These are phyloP conservation scores for Chalciporus piperatus DNA, from an alignment of 768 basidiomycete species.

Conservation along the genomic window DNA sequence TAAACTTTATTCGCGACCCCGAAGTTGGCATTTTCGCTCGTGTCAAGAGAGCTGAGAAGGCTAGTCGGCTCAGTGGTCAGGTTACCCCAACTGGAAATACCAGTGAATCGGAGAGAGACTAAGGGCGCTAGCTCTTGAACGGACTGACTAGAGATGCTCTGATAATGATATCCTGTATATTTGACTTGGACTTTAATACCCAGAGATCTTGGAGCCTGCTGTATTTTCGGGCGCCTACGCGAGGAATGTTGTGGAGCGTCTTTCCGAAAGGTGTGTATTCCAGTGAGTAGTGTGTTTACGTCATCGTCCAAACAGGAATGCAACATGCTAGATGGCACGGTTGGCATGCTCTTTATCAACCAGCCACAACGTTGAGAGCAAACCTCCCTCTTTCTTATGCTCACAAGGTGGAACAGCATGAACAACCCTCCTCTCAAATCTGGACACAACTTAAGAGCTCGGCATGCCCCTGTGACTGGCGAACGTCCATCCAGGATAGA, in stretches of 20 bases:
- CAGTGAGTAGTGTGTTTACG: background rate
- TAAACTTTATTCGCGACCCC: constrained; percentile 89
- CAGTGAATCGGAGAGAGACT: constrained; percentile 15
- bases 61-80: constrained; percentile 16
- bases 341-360: background rate
- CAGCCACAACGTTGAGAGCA: background rate
- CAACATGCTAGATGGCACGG: background rate
- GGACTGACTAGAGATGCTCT: constrained; percentile 4
- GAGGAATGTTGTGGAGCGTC: background rate
- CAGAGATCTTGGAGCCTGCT: background rate
- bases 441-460: constrained; percentile 16
- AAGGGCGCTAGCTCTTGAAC: background rate
- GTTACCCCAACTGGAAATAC: constrained; percentile 10
- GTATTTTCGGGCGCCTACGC: background rate
- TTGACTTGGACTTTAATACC: background rate
- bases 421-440: constrained; percentile 14
- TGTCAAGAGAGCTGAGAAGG: constrained; percentile 67
- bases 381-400: constrained; percentile 14
- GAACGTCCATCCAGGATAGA: constrained; percentile 21
- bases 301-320: background rate
- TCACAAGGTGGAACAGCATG: constrained; percentile 22
- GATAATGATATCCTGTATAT: constrained; percentile 19
- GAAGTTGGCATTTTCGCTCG: constrained; percentile 88
- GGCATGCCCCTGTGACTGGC: constrained; percentile 20
- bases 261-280: background rate